Conservation (phyloP, 768 basidiomycete species). For the Tephrocybe sp. region DNA sequence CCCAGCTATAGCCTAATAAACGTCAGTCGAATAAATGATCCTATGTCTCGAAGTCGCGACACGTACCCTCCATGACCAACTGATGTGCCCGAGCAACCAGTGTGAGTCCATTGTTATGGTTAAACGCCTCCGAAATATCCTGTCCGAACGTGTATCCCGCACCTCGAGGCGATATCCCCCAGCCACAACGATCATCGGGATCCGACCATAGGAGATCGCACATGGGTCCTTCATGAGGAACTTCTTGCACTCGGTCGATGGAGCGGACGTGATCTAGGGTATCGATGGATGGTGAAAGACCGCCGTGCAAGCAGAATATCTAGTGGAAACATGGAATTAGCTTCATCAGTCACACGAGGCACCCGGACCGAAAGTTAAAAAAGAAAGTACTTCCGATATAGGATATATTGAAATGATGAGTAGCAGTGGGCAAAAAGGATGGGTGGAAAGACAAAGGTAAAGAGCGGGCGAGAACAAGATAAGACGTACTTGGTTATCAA, state of each 20-base stretch:
- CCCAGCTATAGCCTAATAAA: constrained; percentile 85
- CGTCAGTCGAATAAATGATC: constrained; percentile 6
- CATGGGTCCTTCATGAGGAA: constrained; percentile 99
- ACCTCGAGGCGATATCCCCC: constrained; percentile 98
- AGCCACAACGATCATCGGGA: constrained; percentile 98
- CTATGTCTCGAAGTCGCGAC: not conserved
- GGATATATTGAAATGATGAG: constrained; percentile 10
- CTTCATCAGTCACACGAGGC: constrained; percentile 18
- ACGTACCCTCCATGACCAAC: constrained; percentile 93
- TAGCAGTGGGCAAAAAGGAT: constrained; percentile 9
- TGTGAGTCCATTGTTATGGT: constrained; percentile 98
- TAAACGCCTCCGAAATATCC: constrained; percentile 98
- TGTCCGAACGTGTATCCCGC: constrained; percentile 99
- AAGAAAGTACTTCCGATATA: constrained; percentile 11
- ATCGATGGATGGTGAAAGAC: constrained; percentile 98
- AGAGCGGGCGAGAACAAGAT: constrained; percentile 1
- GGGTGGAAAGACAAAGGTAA: constrained; percentile 1
- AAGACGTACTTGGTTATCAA: constrained; percentile 94
- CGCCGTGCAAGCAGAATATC: constrained; percentile 99
- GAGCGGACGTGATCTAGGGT: constrained; percentile 99
- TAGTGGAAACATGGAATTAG: constrained; percentile 32
- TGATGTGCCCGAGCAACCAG: constrained; percentile 94
- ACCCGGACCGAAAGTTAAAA: constrained; percentile 6
- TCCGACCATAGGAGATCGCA: constrained; percentile 99
- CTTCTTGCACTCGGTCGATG: constrained; percentile 98